Evolutionary conservation across 2,329 filamentous ascomycete genomes (phyloP).

Genomic region (Trichoderma polysporum): DNA sequence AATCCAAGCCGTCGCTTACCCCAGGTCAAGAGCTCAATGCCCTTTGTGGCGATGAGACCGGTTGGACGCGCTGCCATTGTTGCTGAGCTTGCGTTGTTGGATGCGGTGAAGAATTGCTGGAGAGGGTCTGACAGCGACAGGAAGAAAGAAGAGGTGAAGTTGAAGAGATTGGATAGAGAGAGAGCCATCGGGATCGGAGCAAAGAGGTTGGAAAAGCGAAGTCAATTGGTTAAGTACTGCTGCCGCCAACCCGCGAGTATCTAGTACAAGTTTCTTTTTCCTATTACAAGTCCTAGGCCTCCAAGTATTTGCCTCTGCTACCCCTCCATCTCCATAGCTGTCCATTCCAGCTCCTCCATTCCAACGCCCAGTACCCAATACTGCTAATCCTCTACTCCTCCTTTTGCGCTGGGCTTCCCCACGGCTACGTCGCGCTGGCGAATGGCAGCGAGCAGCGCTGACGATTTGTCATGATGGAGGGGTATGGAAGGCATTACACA

Average conservation of each 20-base stretch:
- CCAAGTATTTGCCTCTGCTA: background rate
- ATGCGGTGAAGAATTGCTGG: background rate
- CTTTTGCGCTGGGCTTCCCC: background rate
- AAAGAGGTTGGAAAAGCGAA: background rate
- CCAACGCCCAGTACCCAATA: background rate
- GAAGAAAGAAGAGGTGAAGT: background rate
- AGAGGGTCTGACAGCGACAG: background rate
- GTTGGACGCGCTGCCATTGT: slow-evolving; percentile 38
- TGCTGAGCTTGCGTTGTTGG: background rate
- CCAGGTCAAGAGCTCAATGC: slow-evolving; percentile 64
- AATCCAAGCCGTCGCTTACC: slow-evolving; percentile 31
- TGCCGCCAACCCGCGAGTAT: background rate
- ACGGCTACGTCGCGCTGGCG: background rate
- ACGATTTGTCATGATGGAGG: slow-evolving; percentile 3
- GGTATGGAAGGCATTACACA: background rate
- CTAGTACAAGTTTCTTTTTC: background rate
- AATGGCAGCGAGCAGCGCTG: background rate
- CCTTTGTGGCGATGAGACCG: slow-evolving; percentile 60
- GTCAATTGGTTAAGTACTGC: background rate
- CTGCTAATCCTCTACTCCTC: background rate
- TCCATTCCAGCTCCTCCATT: background rate
- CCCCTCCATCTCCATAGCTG: background rate
- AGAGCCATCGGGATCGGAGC: background rate
- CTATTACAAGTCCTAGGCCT: no score
- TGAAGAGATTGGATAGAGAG: background rate